Percentiles rank a stretch among this genome's conserved stretches.
Evolutionary conservation across 2,329 filamentous ascomycete genomes (phyloP).

Genomic region (Neofusicoccum sp.): DNA sequence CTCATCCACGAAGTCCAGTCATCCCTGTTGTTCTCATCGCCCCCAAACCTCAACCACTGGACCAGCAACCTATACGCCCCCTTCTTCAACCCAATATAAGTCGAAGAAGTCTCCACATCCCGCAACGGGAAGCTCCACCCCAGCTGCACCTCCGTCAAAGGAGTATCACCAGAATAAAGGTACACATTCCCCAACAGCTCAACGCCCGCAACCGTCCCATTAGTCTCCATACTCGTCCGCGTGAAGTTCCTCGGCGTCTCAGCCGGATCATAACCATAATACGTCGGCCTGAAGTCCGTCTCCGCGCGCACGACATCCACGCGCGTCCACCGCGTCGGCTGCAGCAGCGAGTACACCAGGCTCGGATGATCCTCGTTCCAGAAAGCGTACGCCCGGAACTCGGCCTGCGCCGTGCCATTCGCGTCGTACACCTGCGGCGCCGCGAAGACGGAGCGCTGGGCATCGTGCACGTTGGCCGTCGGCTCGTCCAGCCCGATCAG

Average conservation of each 20-base stretch:
- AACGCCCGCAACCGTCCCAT: neutral
- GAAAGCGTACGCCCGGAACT: neutral
- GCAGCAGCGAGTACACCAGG: neutral
- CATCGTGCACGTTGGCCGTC: neutral
- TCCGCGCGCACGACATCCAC: neutral
- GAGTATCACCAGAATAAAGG: neutral
- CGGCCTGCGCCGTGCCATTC: neutral
- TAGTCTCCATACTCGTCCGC: neutral
- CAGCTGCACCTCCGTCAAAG: neutral
- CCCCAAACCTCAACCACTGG: neutral
- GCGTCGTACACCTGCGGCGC: slow-evolving; percentile 1
- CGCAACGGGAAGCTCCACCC: neutral
- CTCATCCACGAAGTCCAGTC: slow-evolving; percentile 7
- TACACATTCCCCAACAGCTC: neutral
- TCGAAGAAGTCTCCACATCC: neutral
- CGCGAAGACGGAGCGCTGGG: neutral
- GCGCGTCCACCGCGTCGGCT: slow-evolving; percentile 8
- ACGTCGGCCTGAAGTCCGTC: neutral
- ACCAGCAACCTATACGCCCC: neutral
- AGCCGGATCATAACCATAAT: neutral
- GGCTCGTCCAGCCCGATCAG: slow-evolving; percentile 3
- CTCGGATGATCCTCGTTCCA: neutral
- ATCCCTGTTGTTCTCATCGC: neutral
- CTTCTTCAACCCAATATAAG: slow-evolving; percentile 10
- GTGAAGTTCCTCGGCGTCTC: neutral